These are phyloP conservation scores for Komagataella pastoris DNA, from an alignment of 805 yeast genomes.

Conservation along the genomic window DNA sequence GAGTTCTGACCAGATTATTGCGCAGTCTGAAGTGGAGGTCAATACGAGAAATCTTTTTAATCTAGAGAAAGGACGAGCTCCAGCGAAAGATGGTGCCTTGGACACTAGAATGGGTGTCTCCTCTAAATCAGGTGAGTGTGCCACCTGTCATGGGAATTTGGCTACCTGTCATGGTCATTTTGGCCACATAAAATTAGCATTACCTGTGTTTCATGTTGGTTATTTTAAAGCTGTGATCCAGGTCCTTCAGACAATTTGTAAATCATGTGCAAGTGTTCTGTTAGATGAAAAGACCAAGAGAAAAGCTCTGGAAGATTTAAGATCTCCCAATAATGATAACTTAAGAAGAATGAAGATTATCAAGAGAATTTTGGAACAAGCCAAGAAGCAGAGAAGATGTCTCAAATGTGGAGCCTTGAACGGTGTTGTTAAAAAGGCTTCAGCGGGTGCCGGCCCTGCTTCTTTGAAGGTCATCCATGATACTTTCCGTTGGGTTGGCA, in stretches of 20 bases:
- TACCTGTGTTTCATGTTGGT: constrained; percentile 97
- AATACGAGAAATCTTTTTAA: constrained; percentile 86
- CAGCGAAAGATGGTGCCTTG: constrained; percentile 75
- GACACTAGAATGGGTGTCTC: constrained; percentile 93
- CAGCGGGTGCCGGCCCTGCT: constrained; percentile 83
- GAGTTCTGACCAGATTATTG: constrained; percentile 82
- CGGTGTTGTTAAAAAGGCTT: constrained; percentile 96
- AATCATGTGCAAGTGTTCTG: constrained; percentile 69
- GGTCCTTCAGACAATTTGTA: constrained; percentile 84
- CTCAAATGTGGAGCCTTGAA: constrained; percentile 76
- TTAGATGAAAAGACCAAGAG: constrained; percentile 63
- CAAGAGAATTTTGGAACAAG: constrained; percentile 77
- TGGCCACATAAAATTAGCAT: constrained; percentile 84
- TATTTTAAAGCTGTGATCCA: constrained; percentile 85
- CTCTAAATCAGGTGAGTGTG: constrained; percentile 71
- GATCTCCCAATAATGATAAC: constrained; percentile 83
- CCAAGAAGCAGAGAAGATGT: constrained; percentile 91
- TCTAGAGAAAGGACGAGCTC: constrained; percentile 76
- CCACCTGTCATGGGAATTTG: constrained; percentile 82
- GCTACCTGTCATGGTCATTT: constrained; percentile 98
- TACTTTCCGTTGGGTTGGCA: constrained; percentile 91
- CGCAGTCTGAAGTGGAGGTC: constrained; percentile 91
- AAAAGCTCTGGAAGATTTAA: constrained; percentile 59
- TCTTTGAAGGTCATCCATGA: constrained; percentile 93
- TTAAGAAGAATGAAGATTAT: constrained; percentile 82